These are phyloP conservation scores for Heterobasidion parviporum DNA, from an alignment of 1,284 basidiomycete species.

Conservation along the genomic window DNA sequence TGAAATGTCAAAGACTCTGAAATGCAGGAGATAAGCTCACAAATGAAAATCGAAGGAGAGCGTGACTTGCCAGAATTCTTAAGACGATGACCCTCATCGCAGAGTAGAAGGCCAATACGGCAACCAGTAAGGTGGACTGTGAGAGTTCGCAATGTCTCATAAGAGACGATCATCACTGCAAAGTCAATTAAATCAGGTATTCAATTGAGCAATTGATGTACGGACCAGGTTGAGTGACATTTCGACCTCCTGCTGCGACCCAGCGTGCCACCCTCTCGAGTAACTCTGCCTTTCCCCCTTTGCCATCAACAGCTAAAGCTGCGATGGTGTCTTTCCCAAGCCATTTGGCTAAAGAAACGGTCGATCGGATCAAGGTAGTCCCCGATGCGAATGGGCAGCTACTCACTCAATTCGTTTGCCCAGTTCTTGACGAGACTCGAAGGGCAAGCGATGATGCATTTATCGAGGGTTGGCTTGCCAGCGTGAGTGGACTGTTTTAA, in stretches of 20 bases:
- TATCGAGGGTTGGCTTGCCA: constrained; percentile 86
- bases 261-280: constrained; percentile 77
- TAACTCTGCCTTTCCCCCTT: constrained; percentile 78
- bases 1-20: constrained; percentile 86
- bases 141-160: constrained; percentile 90
- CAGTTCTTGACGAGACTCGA: constrained; percentile 97
- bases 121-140: constrained; percentile 70
- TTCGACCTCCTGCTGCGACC: constrained; percentile 81
- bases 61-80: constrained; percentile 82
- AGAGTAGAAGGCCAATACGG: constrained; percentile 85
- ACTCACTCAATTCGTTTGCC: constrained; percentile 90
- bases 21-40: background rate
- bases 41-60: constrained; percentile 1
- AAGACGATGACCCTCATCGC: constrained; percentile 94
- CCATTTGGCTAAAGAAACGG: constrained; percentile 70
- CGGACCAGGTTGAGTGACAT: constrained; percentile 83
- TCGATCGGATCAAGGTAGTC: background rate
- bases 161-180: constrained; percentile 97
- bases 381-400: background rate
- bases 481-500: constrained; percentile 92
- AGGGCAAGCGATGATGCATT: constrained; percentile 97
- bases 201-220: background rate
- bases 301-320: constrained; percentile 84
- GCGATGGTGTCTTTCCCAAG: constrained; percentile 78
- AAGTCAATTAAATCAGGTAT: background rate